These are phyloP conservation scores for Kluyveromyces dobzhanskii DNA, from an alignment of 805 yeast genomes.

Conservation along the genomic window DNA sequence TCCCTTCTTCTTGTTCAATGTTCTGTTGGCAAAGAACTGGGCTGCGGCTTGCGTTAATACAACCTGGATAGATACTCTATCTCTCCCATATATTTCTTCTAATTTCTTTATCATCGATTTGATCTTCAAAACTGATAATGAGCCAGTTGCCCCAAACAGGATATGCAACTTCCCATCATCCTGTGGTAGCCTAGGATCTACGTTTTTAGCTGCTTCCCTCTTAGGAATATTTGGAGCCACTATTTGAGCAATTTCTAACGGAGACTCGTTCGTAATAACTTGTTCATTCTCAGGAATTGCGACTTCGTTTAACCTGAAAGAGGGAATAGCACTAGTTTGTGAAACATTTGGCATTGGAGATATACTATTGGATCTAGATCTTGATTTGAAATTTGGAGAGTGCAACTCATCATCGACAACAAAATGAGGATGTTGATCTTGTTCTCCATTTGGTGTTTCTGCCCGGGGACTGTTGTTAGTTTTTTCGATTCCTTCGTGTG, in stretches of 20 bases:
- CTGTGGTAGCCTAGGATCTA: constrained; percentile 59
- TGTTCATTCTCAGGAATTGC: background rate
- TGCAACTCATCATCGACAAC: constrained; percentile 28
- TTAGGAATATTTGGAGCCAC: constrained; percentile 23
- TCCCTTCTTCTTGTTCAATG: constrained; percentile 3
- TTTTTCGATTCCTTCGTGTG: background rate
- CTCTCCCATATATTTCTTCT: constrained; percentile 68
- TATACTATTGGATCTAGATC: constrained; percentile 16
- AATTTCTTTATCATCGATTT: constrained; percentile 72
- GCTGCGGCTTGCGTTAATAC: constrained; percentile 81
- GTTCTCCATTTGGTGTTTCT: background rate
- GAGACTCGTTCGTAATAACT: background rate
- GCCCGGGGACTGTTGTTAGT: background rate
- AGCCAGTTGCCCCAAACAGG: constrained; percentile 81
- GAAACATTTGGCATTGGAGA: constrained; percentile 15
- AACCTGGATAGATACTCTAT: constrained; percentile 73
- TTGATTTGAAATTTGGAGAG: constrained; percentile 14
- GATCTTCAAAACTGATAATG: constrained; percentile 75
- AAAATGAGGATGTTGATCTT: constrained; percentile 70
- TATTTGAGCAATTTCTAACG: constrained; percentile 1
- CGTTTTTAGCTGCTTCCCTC: constrained; percentile 38
- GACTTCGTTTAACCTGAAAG: constrained; percentile 1
- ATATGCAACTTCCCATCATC: constrained; percentile 88
- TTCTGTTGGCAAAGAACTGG: constrained; percentile 42
- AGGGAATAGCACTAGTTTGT: background rate